Base-by-base conservation (phyloP, 345 rosid genomes). In the Citrus unshiu region DNA sequence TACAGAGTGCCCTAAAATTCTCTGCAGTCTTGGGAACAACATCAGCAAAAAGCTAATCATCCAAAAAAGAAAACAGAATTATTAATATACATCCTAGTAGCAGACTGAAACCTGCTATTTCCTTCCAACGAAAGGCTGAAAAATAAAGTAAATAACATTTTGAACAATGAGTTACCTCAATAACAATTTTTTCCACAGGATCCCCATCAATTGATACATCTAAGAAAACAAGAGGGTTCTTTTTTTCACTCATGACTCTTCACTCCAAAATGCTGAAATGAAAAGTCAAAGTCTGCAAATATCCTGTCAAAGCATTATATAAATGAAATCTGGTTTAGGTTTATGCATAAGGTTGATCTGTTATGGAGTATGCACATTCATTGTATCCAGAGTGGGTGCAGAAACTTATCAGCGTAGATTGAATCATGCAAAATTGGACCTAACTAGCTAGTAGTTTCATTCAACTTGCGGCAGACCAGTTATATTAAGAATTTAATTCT, bases 11-110 rank as follows among this genome's bases (percentile, higher is more conserved):
- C 70, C 98, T 93, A 60, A 97, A 97, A 86, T 97, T 97, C 78
- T 97, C 98, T 1, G 96, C 95, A 24, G 99, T 93, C 91, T 83
- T 93, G 27, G 98, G 99, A 82, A 91, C 98, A 84, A 87, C 84
- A 89, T 91, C 85, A 12, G 96, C 93, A 85, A 91, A 94, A 84
- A 94, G 99, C 99, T 94, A 87, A 79, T 62, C 77, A 83, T 70
- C 74, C 43, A 59, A 74, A 60, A 79, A 39, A 59, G 74, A 60
- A 79, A 39, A 71, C 22, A 72, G 21, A 63, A 32, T 62, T 49
- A 40, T 54, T 32, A 27, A 54, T 29, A 51, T 21, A 24, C 54
- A 59, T 63, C 67, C 13, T 19, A 61, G 19, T 12, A 24, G 18
- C 58, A 29, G 71, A 73, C 39, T 19, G 8, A 9, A 76, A 66